A percentile compares a stretch with the other conserved stretches of the same genome.
These are phyloP conservation scores for Kregervanrija delftensis DNA, from an alignment of 805 yeast genomes.

Conservation along the genomic window DNA sequence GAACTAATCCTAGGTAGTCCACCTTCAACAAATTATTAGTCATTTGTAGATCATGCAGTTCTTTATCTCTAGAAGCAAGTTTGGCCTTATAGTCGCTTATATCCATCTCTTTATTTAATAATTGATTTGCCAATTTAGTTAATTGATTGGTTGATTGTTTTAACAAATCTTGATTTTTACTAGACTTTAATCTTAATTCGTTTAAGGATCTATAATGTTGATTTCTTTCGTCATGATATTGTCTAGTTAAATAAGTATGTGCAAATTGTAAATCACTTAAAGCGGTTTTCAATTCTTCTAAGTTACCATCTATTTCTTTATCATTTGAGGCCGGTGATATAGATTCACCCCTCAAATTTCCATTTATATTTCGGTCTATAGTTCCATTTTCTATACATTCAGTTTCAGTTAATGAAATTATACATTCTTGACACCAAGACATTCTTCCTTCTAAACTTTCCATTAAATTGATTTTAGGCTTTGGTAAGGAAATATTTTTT, in stretches of 20 bases:
- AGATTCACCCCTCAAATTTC: too few relatives aligned
- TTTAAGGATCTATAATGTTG: constrained; percentile 47
- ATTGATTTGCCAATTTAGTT: constrained; percentile 30
- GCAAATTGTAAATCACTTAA: constrained; percentile 64
- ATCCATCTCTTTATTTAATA: constrained; percentile 30
- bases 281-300: constrained; percentile 36
- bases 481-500: constrained; percentile 34
- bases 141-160: constrained; percentile 31
- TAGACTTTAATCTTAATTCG: constrained; percentile 44
- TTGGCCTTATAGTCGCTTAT: constrained; percentile 26
- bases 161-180: constrained; percentile 45
- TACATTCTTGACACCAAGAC: constrained; percentile 26
- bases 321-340: too few relatives aligned
- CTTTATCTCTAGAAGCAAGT: constrained; percentile 31
- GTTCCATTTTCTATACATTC: not conserved
- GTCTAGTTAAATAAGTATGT: constrained; percentile 60
- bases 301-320: too few relatives aligned
- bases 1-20: constrained; percentile 35
- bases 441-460: constrained; percentile 18
- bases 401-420: constrained; percentile 15
- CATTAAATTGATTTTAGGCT: constrained; percentile 18
- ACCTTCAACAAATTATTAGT: constrained; percentile 38
- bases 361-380: not conserved
- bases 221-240: constrained; percentile 58
- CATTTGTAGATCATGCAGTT: constrained; percentile 36